Conservation (phyloP, 2,329 filamentous ascomycete genomes). For the Cadophora luteo-olivacea region DNA sequence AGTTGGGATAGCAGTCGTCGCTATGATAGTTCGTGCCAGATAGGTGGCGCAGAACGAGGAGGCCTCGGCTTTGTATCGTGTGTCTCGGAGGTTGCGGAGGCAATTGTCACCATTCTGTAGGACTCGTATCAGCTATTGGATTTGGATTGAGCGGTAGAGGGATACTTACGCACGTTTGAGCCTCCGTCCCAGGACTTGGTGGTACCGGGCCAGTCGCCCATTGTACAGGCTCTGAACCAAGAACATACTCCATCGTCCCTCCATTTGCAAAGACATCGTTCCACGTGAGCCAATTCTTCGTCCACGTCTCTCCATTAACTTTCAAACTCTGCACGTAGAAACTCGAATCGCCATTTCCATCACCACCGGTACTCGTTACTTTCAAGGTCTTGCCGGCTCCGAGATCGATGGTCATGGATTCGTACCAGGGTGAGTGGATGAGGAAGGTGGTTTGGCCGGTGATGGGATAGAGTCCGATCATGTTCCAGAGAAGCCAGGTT, state of each 20-base stretch:
- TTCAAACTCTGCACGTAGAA: slow-evolving; percentile 70
- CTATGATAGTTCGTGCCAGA: slow-evolving; percentile 7
- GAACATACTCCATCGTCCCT: slow-evolving; percentile 67
- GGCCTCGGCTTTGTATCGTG: slow-evolving; percentile 16
- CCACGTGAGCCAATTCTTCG: slow-evolving; percentile 67
- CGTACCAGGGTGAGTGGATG: slow-evolving; percentile 68
- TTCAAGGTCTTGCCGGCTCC: slow-evolving; percentile 59
- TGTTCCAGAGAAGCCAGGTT: slow-evolving; percentile 71
- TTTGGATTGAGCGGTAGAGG: slow-evolving; percentile 61
- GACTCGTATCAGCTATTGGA: not conserved
- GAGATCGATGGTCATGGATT: slow-evolving; percentile 63
- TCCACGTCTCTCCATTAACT: slow-evolving; percentile 69
- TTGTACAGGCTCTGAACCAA: slow-evolving; percentile 57
- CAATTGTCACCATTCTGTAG: slow-evolving; percentile 23
- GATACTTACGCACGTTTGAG: slow-evolving; percentile 50
- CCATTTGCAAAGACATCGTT: slow-evolving; percentile 69
- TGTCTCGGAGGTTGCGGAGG: slow-evolving; percentile 21
- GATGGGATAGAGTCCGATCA: slow-evolving; percentile 72
- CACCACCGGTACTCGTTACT: slow-evolving; percentile 59
- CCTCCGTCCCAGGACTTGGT: slow-evolving; percentile 46
- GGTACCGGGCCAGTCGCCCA: slow-evolving; percentile 63
- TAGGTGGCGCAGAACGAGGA: slow-evolving; percentile 26
- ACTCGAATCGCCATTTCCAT: slow-evolving; percentile 52
- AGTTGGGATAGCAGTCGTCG: slow-evolving; percentile 17
- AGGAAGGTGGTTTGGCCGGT: slow-evolving; percentile 73